These are phyloP conservation scores for Cudoniella acicularis DNA, from an alignment of 495 filamentous ascomycete genomes.

Conservation along the genomic window DNA sequence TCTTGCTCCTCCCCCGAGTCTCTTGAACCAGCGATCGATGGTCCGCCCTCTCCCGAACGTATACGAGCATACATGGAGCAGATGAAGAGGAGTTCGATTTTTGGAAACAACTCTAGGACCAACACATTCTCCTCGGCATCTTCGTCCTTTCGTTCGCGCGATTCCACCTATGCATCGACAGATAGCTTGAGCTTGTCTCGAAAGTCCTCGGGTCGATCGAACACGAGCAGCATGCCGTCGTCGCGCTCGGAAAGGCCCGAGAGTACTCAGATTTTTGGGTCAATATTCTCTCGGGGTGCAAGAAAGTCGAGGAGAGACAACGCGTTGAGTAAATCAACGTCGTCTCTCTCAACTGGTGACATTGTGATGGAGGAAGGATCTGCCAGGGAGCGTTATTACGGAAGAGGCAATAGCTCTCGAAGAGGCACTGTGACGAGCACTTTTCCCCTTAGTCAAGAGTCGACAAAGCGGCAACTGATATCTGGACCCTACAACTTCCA, in stretches of 20 bases:
- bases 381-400: constrained; percentile 18
- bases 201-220: constrained; percentile 47
- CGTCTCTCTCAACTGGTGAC: constrained; percentile 13
- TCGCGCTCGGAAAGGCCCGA: constrained; percentile 42
- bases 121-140: constrained; percentile 35
- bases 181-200: constrained; percentile 33
- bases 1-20: constrained; percentile 5
- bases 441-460: neutral
- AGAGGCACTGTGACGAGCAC: neutral
- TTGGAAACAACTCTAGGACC: constrained; percentile 32
- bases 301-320: constrained; percentile 14
- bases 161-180: constrained; percentile 7
- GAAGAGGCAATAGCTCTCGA: neutral
- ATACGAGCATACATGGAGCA: constrained; percentile 48
- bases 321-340: constrained; percentile 3
- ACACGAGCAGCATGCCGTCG: constrained; percentile 37
- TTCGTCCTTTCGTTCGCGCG: constrained; percentile 43
- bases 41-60: constrained; percentile 50
- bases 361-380: constrained; percentile 11
- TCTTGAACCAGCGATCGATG: constrained; percentile 47
- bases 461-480: constrained; percentile 47
- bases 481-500: constrained; percentile 88
- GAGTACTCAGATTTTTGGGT: constrained; percentile 50
- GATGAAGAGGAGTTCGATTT: constrained; percentile 42
- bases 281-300: constrained; percentile 37